phyloP scores from a whole-genome alignment of 2,329 filamentous ascomycete species.

The Cordyceps javanica region DNA sequence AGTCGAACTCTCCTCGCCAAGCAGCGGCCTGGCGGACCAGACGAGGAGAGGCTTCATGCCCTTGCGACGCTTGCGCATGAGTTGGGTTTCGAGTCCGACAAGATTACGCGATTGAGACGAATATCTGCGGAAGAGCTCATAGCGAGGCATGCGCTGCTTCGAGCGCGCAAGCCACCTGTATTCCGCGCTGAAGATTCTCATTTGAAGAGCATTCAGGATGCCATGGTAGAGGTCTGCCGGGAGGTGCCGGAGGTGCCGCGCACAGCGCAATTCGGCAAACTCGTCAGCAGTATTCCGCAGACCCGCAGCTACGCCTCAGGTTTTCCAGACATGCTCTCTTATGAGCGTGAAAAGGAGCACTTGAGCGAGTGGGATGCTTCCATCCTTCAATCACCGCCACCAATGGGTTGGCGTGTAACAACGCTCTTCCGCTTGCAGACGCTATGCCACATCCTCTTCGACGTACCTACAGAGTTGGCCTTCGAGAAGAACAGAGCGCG shows the following conservation, averaged over 20 bases:
- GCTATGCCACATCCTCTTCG: not conserved
- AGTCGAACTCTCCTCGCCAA: not conserved
- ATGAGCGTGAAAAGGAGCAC: not conserved
- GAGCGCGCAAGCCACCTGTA: not conserved
- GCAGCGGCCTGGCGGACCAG: not conserved
- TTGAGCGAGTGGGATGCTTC: not conserved
- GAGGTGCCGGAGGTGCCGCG: not conserved
- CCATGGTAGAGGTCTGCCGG: not conserved
- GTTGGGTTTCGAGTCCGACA: not conserved
- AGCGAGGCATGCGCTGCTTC: not conserved
- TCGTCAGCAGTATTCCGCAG: not conserved
- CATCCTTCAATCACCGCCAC: not conserved
- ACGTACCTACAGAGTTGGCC: not conserved
- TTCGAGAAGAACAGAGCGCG: not conserved
- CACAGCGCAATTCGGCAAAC: not conserved
- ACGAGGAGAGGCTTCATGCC: not conserved
- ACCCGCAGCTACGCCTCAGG: not conserved
- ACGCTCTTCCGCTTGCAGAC: not conserved
- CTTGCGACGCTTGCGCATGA: not conserved
- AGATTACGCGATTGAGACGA: not conserved
- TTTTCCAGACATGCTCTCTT: not conserved
- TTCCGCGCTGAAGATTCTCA: not conserved
- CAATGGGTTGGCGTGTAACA: not conserved
- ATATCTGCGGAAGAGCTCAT: not conserved
- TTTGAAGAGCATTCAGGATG: not conserved